These are phyloP conservation scores for Cladosporium sp. DNA, from an alignment of 2,329 filamentous ascomycete genomes.

Conservation along the genomic window DNA sequence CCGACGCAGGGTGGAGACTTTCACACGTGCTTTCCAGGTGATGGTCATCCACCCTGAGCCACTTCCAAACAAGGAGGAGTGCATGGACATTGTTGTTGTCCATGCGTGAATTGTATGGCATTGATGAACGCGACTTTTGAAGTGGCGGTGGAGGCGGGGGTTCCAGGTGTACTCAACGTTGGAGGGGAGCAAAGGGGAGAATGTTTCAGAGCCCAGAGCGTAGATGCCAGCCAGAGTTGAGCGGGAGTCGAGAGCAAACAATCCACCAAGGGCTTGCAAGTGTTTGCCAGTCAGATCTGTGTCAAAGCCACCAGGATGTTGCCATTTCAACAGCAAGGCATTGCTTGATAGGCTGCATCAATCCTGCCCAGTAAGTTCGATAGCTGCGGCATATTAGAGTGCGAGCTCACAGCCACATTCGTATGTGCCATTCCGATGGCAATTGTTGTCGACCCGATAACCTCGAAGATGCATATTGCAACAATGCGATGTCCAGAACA, in stretches of 20 bases:
- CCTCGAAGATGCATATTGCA: neutral
- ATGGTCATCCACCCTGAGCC: too few relatives aligned
- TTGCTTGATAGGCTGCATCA: neutral
- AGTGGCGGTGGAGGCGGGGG: constrained; percentile 4
- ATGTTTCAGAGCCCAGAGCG: too few relatives aligned
- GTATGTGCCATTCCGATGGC: neutral
- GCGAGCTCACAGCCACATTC: neutral
- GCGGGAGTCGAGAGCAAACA: too few relatives aligned
- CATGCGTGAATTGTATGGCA: neutral
- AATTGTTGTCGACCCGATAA: neutral
- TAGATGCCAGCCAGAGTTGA: too few relatives aligned
- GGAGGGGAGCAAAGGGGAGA: too few relatives aligned
- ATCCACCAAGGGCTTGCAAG: too few relatives aligned
- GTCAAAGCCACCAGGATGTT: neutral
- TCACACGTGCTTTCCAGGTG: too few relatives aligned
- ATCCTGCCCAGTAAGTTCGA: neutral
- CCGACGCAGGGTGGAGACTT: too few relatives aligned
- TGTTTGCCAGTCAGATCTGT: too few relatives aligned
- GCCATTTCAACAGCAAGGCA: neutral
- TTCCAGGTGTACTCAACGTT: neutral
- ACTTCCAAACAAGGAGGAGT: too few relatives aligned
- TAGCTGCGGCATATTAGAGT: neutral
- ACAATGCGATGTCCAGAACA: neutral
- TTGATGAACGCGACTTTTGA: neutral
- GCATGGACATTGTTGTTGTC: too few relatives aligned